Evolutionary conservation across 2,329 filamentous ascomycete species (phyloP).

Genomic region (Westerdykella aurantiaca): DNA sequence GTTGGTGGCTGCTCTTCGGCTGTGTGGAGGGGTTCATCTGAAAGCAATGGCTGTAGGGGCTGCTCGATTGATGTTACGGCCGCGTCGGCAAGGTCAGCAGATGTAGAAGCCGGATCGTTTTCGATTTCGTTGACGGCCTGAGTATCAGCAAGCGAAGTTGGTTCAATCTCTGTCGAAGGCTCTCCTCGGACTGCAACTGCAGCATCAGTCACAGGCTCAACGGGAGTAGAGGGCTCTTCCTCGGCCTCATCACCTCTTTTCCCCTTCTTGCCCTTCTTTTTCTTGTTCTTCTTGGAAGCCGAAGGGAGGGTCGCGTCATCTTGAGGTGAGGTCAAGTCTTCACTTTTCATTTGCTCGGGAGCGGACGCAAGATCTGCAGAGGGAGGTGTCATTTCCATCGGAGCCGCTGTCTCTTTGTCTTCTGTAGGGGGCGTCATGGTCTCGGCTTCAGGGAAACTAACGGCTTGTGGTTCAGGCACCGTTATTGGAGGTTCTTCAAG

Average conservation of each 20-base stretch:
- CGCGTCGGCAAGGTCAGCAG: no score
- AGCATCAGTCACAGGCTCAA: neutral
- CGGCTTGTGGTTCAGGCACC: neutral
- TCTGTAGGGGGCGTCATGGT: no score
- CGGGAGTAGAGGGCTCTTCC: neutral
- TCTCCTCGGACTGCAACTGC: no score
- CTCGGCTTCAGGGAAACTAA: neutral
- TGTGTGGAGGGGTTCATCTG: no score
- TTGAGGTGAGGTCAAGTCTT: neutral
- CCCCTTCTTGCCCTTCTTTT: constrained; percentile 23
- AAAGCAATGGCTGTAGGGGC: neutral
- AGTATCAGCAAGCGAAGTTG: no score
- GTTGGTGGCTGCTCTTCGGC: neutral
- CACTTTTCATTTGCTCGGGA: neutral
- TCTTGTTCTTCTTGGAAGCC: constrained; percentile 20
- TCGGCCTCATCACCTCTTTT: constrained; percentile 7
- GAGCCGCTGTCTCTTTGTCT: no score
- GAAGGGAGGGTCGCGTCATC: constrained; percentile 7
- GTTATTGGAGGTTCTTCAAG: neutral
- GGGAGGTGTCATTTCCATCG: neutral
- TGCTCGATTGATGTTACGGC: neutral
- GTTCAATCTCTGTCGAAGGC: neutral
- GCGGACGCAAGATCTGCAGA: neutral
- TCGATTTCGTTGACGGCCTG: no score
- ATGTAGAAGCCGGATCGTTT: no score